phyloP scores from a whole-genome alignment of 176 grass and related monocot species.

The Dendrocalamus sinicus region DNA sequence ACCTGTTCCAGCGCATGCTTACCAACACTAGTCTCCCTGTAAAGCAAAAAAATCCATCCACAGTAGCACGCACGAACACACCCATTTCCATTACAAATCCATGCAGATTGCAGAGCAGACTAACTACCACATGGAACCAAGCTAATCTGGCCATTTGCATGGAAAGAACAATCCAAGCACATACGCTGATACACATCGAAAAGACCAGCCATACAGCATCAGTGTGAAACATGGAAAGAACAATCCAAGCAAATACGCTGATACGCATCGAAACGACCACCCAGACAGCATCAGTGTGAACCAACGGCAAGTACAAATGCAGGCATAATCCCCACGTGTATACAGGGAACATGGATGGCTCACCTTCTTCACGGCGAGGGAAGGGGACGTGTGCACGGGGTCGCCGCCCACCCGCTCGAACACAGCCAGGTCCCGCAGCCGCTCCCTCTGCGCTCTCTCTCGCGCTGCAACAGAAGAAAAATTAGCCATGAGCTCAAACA shows the following conservation, averaged over 20 bases:
- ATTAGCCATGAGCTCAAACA: constrained; percentile 11
- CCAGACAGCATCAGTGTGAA: constrained; percentile 2
- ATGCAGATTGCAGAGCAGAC: not conserved
- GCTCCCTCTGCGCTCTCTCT: constrained; percentile 79
- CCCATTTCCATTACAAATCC: constrained; percentile 13
- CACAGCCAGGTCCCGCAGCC: constrained; percentile 79
- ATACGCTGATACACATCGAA: not conserved
- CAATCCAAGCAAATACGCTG: constrained; percentile 27
- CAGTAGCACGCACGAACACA: not conserved
- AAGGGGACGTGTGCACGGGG: constrained; percentile 61
- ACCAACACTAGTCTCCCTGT: not conserved
- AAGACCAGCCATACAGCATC: too few species aligned
- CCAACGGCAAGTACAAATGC: not conserved
- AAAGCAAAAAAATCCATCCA: not conserved
- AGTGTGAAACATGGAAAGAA: not conserved
- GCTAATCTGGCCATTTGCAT: constrained; percentile 24
- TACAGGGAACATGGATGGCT: constrained; percentile 23
- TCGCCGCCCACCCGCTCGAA: constrained; percentile 72
- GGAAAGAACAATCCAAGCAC: constrained; percentile 28
- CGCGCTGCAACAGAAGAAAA: constrained; percentile 53
- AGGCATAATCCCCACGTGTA: not conserved
- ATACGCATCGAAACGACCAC: too few species aligned
- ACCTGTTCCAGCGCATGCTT: constrained; percentile 19
- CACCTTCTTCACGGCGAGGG: constrained; percentile 90
- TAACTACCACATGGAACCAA: constrained; percentile 42